These are phyloP conservation scores for Kluyveromyces marxianus DNA, from an alignment of 1,139 yeast genomes.

Conservation along the genomic window DNA sequence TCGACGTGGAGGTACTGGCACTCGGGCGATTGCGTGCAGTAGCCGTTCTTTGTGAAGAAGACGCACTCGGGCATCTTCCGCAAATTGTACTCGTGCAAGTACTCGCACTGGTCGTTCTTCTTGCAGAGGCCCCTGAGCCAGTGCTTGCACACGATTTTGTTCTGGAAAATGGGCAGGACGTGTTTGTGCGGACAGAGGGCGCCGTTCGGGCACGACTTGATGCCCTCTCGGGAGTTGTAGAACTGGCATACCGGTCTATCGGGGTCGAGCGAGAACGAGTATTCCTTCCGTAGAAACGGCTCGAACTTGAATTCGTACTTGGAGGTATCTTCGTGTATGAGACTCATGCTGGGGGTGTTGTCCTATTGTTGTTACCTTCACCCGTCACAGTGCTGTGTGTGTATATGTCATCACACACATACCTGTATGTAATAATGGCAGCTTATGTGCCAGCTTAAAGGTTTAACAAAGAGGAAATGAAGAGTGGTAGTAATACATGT, in stretches of 20 bases:
- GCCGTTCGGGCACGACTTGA: constrained; percentile 81
- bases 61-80: constrained; percentile 97
- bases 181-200: constrained; percentile 82
- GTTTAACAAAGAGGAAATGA: too few relatives aligned
- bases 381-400: neutral
- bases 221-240: constrained; percentile 42
- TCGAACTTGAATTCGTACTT: constrained; percentile 66
- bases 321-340: constrained; percentile 34
- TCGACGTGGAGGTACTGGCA: constrained; percentile 90
- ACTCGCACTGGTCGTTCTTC: constrained; percentile 95
- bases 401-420: neutral
- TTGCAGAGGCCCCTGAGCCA: constrained; percentile 97
- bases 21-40: constrained; percentile 90
- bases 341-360: constrained; percentile 21
- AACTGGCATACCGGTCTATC: constrained; percentile 84
- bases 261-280: constrained; percentile 77
- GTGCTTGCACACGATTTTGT: constrained; percentile 92
- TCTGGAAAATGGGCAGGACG: constrained; percentile 70
- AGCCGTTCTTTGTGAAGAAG: constrained; percentile 80
- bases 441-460: too few relatives aligned
- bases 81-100: constrained; percentile 87
- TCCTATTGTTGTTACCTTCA: neutral
- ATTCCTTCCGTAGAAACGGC: constrained; percentile 72
- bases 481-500: too few relatives aligned
- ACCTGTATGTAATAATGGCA: too few relatives aligned